phyloP scores from a whole-genome alignment of 768 basidiomycete species.

The Auricularia auricula-judae region DNA sequence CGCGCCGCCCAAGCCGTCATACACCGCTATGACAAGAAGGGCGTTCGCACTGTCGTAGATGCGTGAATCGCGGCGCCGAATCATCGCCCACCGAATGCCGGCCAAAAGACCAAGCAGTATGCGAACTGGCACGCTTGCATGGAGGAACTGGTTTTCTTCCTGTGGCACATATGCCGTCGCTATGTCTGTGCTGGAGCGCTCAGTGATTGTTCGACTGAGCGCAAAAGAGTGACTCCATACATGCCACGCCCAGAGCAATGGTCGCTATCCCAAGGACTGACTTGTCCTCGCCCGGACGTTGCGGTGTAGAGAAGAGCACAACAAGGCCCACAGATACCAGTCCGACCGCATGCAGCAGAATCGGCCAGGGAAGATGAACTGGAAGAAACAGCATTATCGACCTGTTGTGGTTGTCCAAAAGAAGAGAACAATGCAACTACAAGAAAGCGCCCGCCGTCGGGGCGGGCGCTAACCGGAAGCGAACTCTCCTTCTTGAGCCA shows the following conservation, averaged over 20 bases:
- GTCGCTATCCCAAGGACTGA: neutral
- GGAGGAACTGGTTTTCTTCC: neutral
- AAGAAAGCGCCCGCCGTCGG: too few relatives aligned
- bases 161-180: neutral
- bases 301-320: neutral
- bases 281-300: neutral
- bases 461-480: too few relatives aligned
- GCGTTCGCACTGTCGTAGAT: neutral
- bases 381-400: neutral
- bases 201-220: too few relatives aligned
- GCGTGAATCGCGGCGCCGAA: neutral
- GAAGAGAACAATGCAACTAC: too few relatives aligned
- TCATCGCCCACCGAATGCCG: neutral
- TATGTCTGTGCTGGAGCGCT: neutral
- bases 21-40: neutral
- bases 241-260: neutral
- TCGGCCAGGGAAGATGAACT: neutral
- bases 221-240: neutral
- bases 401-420: too few relatives aligned
- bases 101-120: neutral
- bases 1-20: neutral
- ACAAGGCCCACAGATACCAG: neutral
- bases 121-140: neutral
- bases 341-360: neutral
- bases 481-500: too few relatives aligned